Evolutionary conservation across 345 rosid species (phyloP).

Genomic region (Noccaea caerulescens): DNA sequence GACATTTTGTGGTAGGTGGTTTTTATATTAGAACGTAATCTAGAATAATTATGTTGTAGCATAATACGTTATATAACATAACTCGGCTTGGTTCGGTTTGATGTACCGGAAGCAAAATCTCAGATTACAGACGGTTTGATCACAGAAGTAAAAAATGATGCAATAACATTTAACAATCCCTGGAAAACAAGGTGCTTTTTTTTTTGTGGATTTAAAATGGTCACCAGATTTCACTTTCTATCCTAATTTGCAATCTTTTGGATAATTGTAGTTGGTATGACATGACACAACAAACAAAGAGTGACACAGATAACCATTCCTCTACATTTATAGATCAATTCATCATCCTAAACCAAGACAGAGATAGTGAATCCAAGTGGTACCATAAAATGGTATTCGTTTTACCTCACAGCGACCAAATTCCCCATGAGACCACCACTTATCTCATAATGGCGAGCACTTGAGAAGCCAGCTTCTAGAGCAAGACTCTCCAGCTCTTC

Average conservation of each 20-base stretch:
- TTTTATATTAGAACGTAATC: background rate
- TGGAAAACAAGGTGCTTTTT: too few relatives aligned
- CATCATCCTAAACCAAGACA: conserved; percentile 15
- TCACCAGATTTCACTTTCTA: too few relatives aligned
- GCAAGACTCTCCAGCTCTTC: conserved; percentile 82
- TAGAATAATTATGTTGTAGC: background rate
- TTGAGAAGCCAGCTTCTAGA: conserved; percentile 71
- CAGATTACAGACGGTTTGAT: too few relatives aligned
- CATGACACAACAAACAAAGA: background rate
- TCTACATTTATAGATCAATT: conserved; percentile 12
- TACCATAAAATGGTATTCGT: background rate
- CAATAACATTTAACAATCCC: too few relatives aligned
- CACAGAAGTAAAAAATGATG: too few relatives aligned
- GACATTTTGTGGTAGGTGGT: background rate
- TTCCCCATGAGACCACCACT: conserved; percentile 86
- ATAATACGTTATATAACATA: too few relatives aligned
- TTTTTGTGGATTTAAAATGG: too few relatives aligned
- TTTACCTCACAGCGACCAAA: conserved; percentile 67
- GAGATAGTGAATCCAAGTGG: background rate
- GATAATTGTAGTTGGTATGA: too few relatives aligned
- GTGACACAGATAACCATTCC: background rate
- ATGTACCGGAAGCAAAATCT: too few relatives aligned
- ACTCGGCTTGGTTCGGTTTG: too few relatives aligned
- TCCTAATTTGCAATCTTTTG: too few relatives aligned
- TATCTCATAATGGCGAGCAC: conserved; percentile 66